phyloP scores from a whole-genome alignment of 1,139 yeast genomes.

The Lodderomyces pseudojiufengensis region DNA sequence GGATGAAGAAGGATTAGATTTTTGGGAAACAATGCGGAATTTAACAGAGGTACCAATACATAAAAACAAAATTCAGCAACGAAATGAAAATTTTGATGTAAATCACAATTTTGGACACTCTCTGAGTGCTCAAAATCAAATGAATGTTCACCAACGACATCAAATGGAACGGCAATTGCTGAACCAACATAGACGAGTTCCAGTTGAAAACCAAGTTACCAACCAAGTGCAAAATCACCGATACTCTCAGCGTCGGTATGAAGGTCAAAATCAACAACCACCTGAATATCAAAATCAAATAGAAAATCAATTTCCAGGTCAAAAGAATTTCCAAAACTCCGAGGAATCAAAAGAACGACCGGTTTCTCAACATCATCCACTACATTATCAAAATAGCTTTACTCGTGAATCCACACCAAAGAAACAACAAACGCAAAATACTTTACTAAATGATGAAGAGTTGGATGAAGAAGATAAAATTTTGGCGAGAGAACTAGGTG shows the following conservation, averaged over 20 bases:
- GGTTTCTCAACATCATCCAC: slow-evolving; percentile 49
- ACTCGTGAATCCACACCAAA: slow-evolving; percentile 7
- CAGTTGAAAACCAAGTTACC: not conserved
- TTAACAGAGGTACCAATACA: slow-evolving; percentile 29
- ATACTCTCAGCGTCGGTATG: slow-evolving; percentile 12
- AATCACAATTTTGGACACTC: too few species aligned
- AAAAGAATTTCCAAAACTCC: slow-evolving; percentile 24
- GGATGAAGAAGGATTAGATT: slow-evolving; percentile 51
- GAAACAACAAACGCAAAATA: slow-evolving; percentile 4
- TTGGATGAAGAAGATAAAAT: slow-evolving; percentile 14
- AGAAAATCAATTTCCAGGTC: slow-evolving; percentile 23
- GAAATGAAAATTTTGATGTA: too few species aligned
- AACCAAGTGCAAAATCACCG: too few species aligned
- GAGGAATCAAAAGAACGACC: slow-evolving; percentile 21
- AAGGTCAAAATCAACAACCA: too few species aligned
- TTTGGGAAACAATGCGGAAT: slow-evolving; percentile 68
- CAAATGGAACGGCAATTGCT: slow-evolving; percentile 13
- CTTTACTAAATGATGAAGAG: slow-evolving; percentile 9
- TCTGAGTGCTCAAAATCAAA: too few species aligned
- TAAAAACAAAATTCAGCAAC: slow-evolving; percentile 3
- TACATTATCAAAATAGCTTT: slow-evolving; percentile 10
- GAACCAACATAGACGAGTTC: slow-evolving; percentile 1
- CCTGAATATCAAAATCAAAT: too few species aligned
- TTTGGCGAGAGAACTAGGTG: slow-evolving; percentile 19
- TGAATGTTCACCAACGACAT: slow-evolving; percentile 12